Evolutionary conservation across 805 yeast genomes (phyloP), one percentile per base, ranked within the genome.

Genomic region (Cyberlindnera euphorbiae): DNA sequence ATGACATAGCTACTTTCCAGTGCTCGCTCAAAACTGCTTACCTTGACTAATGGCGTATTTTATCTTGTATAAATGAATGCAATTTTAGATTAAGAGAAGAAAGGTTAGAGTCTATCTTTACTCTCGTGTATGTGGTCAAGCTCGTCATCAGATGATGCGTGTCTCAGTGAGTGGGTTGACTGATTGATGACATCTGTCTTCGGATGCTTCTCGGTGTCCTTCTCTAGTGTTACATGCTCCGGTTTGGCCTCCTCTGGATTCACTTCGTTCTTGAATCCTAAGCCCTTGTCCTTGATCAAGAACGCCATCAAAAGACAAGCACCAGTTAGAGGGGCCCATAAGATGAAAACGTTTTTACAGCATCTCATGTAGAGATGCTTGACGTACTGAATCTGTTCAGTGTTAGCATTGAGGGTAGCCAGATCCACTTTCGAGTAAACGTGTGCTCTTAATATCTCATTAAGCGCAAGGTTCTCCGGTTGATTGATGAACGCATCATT

Each of bases 271-370:
- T 24, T 36, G 17, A 37, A 39, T 18, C 28, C 36, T 27, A 48
- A 26, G 3, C 50, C 50, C 23, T 30, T 42, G 35, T 47, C 52
- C n/a, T 42, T 44, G 21, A 44, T 41, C 23, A 44, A 7, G 13
- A 42, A 30, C 3, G 49, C 34, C 9, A 39, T 18, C 5, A 48
- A 15, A 12, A 44, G 39, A 18, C 47, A 41, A 6, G 16, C 4
- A 8, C 45, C 52, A 22, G 40, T 28, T 16, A 48, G 15, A 12
- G 50, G 52, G 12, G 47, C 42, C 52, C 52, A 48, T 5, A 48
- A 30, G 17, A 38, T 42, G 30, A 40, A 44, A 4, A 48, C 46
- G 24, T 44, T 36, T 18, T 33, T 41, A 19, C 42, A 33, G 18
- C 46, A 33, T 28, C 39, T 37, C 47, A 48, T 42, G 32, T 48